phyloP scores from a whole-genome alignment of 2,329 filamentous ascomycete genomes.

The Amauroascus verrucosus region DNA sequence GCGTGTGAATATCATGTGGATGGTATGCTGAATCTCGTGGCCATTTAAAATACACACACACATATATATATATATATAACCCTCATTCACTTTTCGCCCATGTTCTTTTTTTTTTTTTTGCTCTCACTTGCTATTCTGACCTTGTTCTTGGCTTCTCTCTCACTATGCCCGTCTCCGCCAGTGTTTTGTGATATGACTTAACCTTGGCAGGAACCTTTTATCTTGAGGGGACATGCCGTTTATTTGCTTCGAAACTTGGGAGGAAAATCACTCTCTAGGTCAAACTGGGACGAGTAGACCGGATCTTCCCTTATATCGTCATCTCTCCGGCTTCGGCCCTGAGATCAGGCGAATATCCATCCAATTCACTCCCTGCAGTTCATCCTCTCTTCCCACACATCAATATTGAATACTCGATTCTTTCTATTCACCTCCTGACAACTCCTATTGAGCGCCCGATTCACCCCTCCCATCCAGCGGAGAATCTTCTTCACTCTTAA shows the following conservation, averaged over 20 bases:
- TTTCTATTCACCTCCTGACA: not conserved
- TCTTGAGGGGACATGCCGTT: constrained; percentile 5
- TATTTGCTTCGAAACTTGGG: not conserved
- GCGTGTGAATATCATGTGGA: too few relatives aligned
- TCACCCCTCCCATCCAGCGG: not conserved
- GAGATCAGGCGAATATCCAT: constrained; percentile 10
- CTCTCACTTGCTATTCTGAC: too few relatives aligned
- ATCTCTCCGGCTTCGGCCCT: constrained; percentile 5
- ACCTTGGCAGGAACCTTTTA: not conserved
- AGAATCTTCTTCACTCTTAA: not conserved
- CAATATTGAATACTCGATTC: constrained; percentile 2
- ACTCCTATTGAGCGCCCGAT: constrained; percentile 3
- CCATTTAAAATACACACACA: too few relatives aligned
- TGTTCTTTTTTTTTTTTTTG: too few relatives aligned
- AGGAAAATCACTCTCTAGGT: not conserved
- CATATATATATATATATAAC: too few relatives aligned
- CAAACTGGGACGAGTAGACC: constrained; percentile 7
- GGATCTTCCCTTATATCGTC: constrained; percentile 5
- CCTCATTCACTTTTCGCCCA: too few relatives aligned
- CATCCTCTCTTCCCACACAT: not conserved
- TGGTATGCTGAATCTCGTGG: too few relatives aligned
- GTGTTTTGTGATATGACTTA: not conserved
- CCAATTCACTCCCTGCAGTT: not conserved
- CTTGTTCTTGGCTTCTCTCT: not conserved
- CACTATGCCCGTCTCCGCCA: not conserved